phyloP scores from a whole-genome alignment of 1,284 basidiomycete species.

The Ustilago trichophora region DNA sequence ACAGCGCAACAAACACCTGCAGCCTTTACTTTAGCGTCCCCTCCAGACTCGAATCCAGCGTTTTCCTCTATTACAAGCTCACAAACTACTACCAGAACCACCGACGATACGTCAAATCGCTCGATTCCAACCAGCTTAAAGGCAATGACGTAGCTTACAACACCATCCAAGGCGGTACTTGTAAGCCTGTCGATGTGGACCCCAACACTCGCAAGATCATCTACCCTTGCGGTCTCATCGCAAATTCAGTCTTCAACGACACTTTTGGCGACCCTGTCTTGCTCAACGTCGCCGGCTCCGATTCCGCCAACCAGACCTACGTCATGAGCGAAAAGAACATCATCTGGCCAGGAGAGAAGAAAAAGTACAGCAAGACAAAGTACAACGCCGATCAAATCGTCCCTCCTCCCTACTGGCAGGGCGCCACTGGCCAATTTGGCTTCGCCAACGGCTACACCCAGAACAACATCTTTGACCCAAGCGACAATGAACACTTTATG shows the following conservation, averaged over 20 bases:
- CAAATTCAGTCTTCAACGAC: conserved; percentile 98
- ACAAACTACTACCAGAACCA: conserved; percentile 89
- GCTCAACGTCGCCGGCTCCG: conserved; percentile 71
- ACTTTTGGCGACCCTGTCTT: conserved; percentile 78
- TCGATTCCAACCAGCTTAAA: conserved; percentile 84
- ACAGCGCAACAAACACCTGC: conserved; percentile 36
- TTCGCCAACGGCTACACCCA: conserved; percentile 81
- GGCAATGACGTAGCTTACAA: conserved; percentile 74
- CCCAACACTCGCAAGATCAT: conserved; percentile 47
- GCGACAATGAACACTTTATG: conserved; percentile 90
- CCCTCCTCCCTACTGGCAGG: conserved; percentile 88
- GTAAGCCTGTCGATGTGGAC: conserved; percentile 80
- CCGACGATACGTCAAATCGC: conserved; percentile 92
- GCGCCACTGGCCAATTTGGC: conserved; percentile 43
- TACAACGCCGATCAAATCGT: conserved; percentile 73
- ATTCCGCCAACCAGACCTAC: conserved; percentile 70
- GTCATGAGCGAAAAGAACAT: conserved; percentile 82
- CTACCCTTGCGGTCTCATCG: conserved; percentile 96
- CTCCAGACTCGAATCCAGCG: conserved; percentile 76
- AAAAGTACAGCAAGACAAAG: conserved; percentile 76
- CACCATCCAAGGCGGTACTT: conserved; percentile 74
- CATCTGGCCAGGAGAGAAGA: conserved; percentile 90
- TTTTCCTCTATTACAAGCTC: conserved; percentile 93
- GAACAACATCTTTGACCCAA: conserved; percentile 77
- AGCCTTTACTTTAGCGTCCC: conserved; percentile 72